Base-by-base conservation (phyloP, 176 grass and related monocot species). In the Triticum monococcum region DNA sequence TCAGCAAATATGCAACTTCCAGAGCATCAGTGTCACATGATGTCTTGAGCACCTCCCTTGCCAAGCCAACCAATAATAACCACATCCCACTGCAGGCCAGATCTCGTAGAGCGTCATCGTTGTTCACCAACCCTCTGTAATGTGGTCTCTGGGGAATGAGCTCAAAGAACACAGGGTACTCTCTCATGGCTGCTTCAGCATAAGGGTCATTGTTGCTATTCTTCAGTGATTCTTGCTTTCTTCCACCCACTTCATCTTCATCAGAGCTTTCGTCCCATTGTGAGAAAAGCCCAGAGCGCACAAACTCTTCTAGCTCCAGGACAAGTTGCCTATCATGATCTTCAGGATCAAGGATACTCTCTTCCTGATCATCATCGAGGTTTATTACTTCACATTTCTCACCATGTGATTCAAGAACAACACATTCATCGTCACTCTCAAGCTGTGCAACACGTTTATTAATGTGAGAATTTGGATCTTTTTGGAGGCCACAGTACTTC, bases 61-160 rank as follows among this genome's bases (percentile, higher is more conserved):
- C 85, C 77, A 94, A 79, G 38, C n/a, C 81, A 48, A 91, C 68
- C n/a, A 94, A 60, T 52, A 83, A 75, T 48, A 87, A 87, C 92
- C 89, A 94, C 22, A 89, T 45, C 45, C 89, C 89, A 50, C 85
- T 86, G 78, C 84, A 89, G 37, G 81, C 63, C 45, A 91, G 68
- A 75, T 84, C 83, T 83, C 78, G 62, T 50, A 91, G 46, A 79
- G 69, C 25, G 28, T 87, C 86, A 24, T 73, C 78, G 1, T n/a
- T 40, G 9, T 77, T 87, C 52, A 81, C 18, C 9, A 91, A 64
- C 33, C 87, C 92, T 89, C 37, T 84, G 78, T 94, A 94, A 77
- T 94, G 92, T 75, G 92, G 92, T 78, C 78, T 85, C 32, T 94
- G 92, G 10, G 92, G 92, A 73, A 94, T 87, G 64, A 94, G 17